Evolutionary conservation across 2,329 filamentous ascomycete species (phyloP).

Genomic region (Byssoonygena ceratinophila): DNA sequence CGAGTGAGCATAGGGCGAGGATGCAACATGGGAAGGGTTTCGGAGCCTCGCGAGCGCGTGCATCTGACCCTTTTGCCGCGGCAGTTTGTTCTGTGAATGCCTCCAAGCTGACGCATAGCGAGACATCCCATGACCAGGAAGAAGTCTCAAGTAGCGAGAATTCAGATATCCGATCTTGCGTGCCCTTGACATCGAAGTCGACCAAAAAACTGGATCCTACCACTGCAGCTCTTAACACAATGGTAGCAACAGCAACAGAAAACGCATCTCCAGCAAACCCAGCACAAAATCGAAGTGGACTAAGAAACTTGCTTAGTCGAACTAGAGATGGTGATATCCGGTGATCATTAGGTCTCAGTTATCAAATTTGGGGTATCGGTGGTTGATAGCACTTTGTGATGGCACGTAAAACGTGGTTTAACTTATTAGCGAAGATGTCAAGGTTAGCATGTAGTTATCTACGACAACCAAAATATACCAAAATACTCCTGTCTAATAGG

Average conservation of each 20-base stretch:
- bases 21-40: background rate
- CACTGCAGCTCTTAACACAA: background rate
- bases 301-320: constrained; percentile 3
- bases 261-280: background rate
- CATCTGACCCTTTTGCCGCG: background rate
- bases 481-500: background rate
- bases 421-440: too few relatives aligned
- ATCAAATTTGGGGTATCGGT: too few relatives aligned
- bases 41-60: background rate
- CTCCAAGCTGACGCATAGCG: background rate
- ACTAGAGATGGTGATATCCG: background rate
- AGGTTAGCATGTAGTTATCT: background rate
- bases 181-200: background rate
- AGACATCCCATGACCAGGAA: background rate
- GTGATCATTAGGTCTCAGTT: too few relatives aligned
- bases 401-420: too few relatives aligned
- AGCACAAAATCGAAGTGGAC: background rate
- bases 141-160: background rate
- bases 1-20: background rate
- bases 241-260: background rate
- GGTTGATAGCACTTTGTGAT: too few relatives aligned
- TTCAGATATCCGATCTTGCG: background rate
- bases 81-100: constrained; percentile 1
- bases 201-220: background rate
- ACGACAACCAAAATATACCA: background rate